Base-by-base conservation (phyloP, 495 filamentous ascomycete genomes). In the Xylaria scruposa region DNA sequence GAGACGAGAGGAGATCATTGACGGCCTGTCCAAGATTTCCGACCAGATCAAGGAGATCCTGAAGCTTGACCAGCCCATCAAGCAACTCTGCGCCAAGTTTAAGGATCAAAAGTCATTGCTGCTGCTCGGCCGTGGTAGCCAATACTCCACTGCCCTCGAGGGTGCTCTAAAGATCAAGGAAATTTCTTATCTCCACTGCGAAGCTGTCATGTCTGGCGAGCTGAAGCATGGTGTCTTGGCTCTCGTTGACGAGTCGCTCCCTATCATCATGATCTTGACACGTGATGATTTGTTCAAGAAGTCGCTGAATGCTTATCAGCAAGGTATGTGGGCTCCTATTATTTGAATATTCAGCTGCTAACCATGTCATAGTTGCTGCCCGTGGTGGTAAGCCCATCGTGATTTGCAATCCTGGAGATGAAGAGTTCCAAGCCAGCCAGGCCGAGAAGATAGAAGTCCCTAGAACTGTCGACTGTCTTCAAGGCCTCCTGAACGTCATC, bases 111-210 rank as follows among this genome's bases (percentile, higher is more conserved):
- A 98, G 90, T 95, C 92, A 75, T 81, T 99, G 79, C 88, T 99
- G 67, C 90, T 99, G 47, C 87, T 99, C 63, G 96, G 96, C 61
- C 92, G 96, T 83, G 96, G 96, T 72, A 93, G 94, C 77, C 96
- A 99, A 82, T 97, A 94, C 83, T 95, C 96, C 62, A 99, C 96
- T 75, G 96, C 96, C 24, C 91, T 99, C 53, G 96, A 99, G 85
- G 96, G 96, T 89, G 96, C 96, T 60, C 87, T 99, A 46, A 99
- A 99, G 87, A 99, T 99, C 80, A 99, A 99, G 89, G 96, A 99
- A 85, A 99, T 99, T 75, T 98, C 96, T 58, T 99, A 99, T 81
- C 92, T 99, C 63, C 96, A 99, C 81, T 99, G 96, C 81, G 96
- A 99, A 85, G 96, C 96, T 78, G 96, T 99, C 82, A 99, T 99